Base-by-base conservation (phyloP, 1,284 basidiomycete genomes). In the Ceratobasidium theobromae region DNA sequence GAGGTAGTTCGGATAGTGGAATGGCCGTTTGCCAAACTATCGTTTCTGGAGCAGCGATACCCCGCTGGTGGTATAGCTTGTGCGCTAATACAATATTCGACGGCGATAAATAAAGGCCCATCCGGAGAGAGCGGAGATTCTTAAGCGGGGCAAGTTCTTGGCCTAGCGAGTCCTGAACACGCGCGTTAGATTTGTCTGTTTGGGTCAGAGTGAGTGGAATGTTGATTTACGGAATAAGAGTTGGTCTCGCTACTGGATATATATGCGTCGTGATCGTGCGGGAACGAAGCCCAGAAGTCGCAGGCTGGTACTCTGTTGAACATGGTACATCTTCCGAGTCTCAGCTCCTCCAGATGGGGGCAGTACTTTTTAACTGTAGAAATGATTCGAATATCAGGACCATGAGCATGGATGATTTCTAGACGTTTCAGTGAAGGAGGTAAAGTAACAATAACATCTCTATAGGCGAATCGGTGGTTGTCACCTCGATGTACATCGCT, bases 311-410 rank as follows among this genome's bases (percentile, higher is more conserved):
- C 11, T 33, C 51, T 35, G 32, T 65, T 65, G 25, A 65, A 65
- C 62, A 65, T 65, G 1, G 62, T 65, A 30, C 62, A 65, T 18
- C 62, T 35, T 18, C 62, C 62, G 11, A 65, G 32, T 30, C 51
- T 30, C 2, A 65, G 28, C 25, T 53, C 51, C 41, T 65, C 51
- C n/a, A 65, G 38, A 21, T 53, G 38, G 6, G 51, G 62, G 27
- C 51, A 53, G 41, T 46, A 65, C 5, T 46, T 23, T 28, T 53
- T 65, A 14, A 65, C 51, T 8, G 41, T 48, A 16, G 27, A 21
- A 16, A 65, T 65, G 6, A 65, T 51, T 4, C 48, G 43, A 12
- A 65, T 53, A 27, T 53, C 62, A 9, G 62, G 62, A 40, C 51
- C 38, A 35, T 65, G 62, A 1, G 62, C 62, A 18, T 53, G 25